Base-by-base conservation (phyloP, 2,329 filamentous ascomycete genomes). In the Paradendryphiella salina region DNA sequence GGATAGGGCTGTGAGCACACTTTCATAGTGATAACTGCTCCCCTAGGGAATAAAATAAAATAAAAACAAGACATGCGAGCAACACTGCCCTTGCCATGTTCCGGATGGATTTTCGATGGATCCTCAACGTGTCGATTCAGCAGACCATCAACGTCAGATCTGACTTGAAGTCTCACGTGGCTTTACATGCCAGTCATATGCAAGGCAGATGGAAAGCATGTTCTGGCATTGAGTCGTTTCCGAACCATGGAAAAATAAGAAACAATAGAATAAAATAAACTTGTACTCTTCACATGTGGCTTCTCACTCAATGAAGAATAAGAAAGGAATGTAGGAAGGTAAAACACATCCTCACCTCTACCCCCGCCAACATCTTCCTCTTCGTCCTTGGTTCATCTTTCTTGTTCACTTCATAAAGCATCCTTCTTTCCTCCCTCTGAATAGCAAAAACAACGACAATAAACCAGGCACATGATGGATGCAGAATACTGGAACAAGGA, bases 211-310 rank as follows among this genome's bases (percentile, higher is more conserved):
- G 23, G 21, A 26, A 29, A 29, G 13, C 14, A 39, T 10, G 29
- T 28, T 29, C 23, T 15, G 37, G 37, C 37, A 39, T 39, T 29
- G 29, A 39, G 37, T 39, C 37, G 10, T 39, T 39, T 39, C 37
- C 23, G 23, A 14, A 28, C 36, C 6, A n/a, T 13, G 23, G 23
- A 26, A 26, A 26, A 8, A 29, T 10, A 39, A 11, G 14, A 29
- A 20, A 18, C 18, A 39, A 29, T 2, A 8, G 18, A 28, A 28
- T 18, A 10, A 20, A 21, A 9, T 14, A 7, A 15, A 29, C 13
- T 15, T 11, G 11, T 14, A 17, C 26, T 14, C 26, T 20, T 7
- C 3, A 32, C 15, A 28, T 23, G 13, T 26, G 15, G 21, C 9
- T 39, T 8, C 29, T 32, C 20, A 39, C 17, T 14, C 35, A 32